Percentiles rank a stretch among this genome's conserved stretches.
Evolutionary conservation across 2,329 filamentous ascomycete genomes (phyloP).

Genomic region (Alternaria triticina): DNA sequence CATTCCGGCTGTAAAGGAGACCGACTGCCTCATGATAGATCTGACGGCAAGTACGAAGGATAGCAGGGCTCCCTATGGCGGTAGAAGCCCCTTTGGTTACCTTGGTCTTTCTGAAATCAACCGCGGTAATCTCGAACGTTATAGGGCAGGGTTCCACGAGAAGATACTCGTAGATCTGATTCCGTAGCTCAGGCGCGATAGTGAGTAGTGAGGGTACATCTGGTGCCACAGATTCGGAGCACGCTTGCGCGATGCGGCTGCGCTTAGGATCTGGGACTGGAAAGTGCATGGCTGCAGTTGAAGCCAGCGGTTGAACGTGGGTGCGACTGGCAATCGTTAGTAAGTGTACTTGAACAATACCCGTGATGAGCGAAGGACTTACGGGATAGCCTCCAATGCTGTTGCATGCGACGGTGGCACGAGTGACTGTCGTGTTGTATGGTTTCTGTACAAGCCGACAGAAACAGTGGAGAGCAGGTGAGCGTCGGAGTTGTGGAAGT

Average conservation of each 20-base stretch:
- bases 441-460: neutral
- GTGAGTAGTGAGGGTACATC: neutral
- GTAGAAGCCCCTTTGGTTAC: no score
- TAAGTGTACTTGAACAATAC: fast-evolving
- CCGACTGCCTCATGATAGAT: neutral
- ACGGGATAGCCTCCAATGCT: neutral
- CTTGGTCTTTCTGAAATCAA: no score
- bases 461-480: neutral
- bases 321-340: neutral
- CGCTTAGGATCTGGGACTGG: neutral
- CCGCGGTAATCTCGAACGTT: neutral
- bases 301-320: no score
- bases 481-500: neutral
- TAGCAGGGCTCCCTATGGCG: neutral
- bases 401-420: neutral
- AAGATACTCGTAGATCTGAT: neutral
- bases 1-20: neutral
- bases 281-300: neutral
- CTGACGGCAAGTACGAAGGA: neutral
- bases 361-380: neutral
- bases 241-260: neutral
- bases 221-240: neutral
- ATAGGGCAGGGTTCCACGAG: neutral
- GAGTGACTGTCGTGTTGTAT: fast-evolving
- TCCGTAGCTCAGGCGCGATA: neutral